Percentiles rank a stretch among this genome's conserved stretches.
These are phyloP conservation scores for Kondoa subrosea DNA, from an alignment of 768 basidiomycete genomes.

Conservation along the genomic window DNA sequence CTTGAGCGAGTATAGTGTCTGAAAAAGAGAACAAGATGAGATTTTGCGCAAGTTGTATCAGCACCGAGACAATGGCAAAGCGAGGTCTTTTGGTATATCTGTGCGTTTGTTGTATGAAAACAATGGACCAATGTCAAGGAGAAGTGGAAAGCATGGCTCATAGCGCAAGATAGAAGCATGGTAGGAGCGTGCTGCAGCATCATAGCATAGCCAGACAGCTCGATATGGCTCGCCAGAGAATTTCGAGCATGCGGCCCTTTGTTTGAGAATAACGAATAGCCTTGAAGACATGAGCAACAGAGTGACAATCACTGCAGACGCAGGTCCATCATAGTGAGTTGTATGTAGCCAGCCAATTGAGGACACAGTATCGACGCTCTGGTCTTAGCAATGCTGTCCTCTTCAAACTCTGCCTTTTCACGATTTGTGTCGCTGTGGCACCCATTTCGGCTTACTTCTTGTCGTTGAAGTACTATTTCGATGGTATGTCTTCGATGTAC, in stretches of 20 bases:
- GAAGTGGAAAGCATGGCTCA: too few relatives aligned
- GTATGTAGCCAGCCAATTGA: neutral
- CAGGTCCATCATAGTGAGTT: neutral
- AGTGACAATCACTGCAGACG: neutral
- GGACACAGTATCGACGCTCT: too few relatives aligned
- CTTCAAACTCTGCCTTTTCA: slow-evolving; percentile 33
- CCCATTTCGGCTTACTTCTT: slow-evolving; percentile 34
- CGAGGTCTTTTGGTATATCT: neutral
- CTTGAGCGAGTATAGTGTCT: neutral
- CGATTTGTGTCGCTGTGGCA: slow-evolving; percentile 32
- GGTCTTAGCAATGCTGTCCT: slow-evolving; percentile 30
- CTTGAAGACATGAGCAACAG: neutral
- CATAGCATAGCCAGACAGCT: too few relatives aligned
- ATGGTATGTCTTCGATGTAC: slow-evolving; percentile 8
- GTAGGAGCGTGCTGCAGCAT: too few relatives aligned
- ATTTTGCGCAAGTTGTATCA: neutral
- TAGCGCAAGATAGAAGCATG: too few relatives aligned
- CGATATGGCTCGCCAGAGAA: too few relatives aligned
- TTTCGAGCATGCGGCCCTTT: too few relatives aligned
- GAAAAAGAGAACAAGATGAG: neutral
- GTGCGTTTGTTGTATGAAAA: too few relatives aligned
- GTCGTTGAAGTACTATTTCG: slow-evolving; percentile 28
- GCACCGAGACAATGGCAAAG: neutral
- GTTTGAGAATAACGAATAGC: neutral
- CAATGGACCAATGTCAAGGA: too few relatives aligned